These are phyloP conservation scores for Macrocybe gigantea DNA, from an alignment of 768 basidiomycete species.

Conservation along the genomic window DNA sequence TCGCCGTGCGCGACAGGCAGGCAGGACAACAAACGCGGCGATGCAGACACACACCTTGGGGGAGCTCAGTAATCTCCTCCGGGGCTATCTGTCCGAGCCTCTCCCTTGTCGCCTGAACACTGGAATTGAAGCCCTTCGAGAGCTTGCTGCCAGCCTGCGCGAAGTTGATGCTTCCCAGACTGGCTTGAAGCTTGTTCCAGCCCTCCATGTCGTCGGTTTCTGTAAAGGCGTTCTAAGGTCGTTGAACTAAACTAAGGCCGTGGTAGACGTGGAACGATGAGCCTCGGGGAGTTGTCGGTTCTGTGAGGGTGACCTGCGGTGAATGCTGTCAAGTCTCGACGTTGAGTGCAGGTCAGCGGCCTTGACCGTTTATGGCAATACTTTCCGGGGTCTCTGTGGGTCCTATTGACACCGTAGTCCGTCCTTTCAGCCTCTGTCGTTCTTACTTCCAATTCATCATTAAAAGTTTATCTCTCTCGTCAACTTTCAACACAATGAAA, in stretches of 20 bases:
- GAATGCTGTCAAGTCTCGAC: no score
- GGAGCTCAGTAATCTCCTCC: conserved; percentile 93
- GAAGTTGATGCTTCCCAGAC: conserved; percentile 60
- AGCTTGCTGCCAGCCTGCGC: conserved; percentile 71
- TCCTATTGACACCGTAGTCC: no score
- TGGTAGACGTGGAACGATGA: no score
- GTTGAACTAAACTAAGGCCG: not conserved
- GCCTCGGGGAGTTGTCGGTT: no score
- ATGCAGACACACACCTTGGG: conserved; percentile 53
- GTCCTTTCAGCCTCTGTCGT: no score
- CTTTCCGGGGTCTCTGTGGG: no score
- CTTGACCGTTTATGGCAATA: no score
- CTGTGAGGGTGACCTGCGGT: no score
- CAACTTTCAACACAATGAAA: no score
- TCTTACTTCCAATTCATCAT: no score
- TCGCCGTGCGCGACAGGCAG: not conserved
- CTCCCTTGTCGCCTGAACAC: conserved; percentile 84
- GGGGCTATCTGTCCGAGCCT: conserved; percentile 82
- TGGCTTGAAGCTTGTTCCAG: conserved; percentile 67
- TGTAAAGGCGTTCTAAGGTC: not conserved
- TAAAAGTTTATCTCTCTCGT: no score
- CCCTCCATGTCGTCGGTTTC: conserved; percentile 39
- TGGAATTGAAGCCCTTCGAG: conserved; percentile 74
- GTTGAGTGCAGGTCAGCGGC: no score
- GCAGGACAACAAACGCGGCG: not conserved